Evolutionary conservation across 1,284 basidiomycete genomes (phyloP).

Genomic region (Apiotrichum siamense): DNA sequence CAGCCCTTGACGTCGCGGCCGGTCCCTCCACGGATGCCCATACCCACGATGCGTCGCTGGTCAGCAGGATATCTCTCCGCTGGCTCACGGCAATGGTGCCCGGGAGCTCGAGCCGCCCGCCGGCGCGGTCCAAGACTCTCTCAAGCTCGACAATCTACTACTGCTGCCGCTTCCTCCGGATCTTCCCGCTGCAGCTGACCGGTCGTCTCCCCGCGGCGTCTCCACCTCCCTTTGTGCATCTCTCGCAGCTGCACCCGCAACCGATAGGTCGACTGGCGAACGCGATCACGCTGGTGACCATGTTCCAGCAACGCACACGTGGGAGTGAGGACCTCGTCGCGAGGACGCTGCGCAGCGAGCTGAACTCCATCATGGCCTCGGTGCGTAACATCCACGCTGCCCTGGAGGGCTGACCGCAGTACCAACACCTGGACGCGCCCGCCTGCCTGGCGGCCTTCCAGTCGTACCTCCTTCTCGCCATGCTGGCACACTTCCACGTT

Average conservation of each 20-base stretch:
- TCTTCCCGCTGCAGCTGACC: neutral
- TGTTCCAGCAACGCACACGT: neutral
- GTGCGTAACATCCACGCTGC: neutral
- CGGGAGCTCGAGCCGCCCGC: neutral
- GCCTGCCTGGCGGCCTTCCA: constrained; percentile 6
- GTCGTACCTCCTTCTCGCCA: constrained; percentile 5
- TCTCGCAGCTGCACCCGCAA: neutral
- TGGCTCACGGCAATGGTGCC: neutral
- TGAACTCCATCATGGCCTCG: neutral
- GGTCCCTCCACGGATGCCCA: too few species aligned
- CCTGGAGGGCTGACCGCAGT: neutral
- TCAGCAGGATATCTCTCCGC: neutral
- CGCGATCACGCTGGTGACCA: neutral
- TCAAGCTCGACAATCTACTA: neutral
- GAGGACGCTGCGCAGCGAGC: neutral
- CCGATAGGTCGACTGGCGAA: neutral
- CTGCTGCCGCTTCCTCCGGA: constrained; percentile 2
- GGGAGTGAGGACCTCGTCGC: neutral
- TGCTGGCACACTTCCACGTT: constrained; percentile 8
- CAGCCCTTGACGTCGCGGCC: too few species aligned
- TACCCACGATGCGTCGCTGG: constrained; percentile 25
- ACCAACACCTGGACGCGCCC: neutral
- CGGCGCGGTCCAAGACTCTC: neutral
- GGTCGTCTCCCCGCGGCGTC: too few species aligned
- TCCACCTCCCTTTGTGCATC: constrained; percentile 2